Base-by-base conservation (phyloP, 345 rosid species). In the Hibiscus syriacus region DNA sequence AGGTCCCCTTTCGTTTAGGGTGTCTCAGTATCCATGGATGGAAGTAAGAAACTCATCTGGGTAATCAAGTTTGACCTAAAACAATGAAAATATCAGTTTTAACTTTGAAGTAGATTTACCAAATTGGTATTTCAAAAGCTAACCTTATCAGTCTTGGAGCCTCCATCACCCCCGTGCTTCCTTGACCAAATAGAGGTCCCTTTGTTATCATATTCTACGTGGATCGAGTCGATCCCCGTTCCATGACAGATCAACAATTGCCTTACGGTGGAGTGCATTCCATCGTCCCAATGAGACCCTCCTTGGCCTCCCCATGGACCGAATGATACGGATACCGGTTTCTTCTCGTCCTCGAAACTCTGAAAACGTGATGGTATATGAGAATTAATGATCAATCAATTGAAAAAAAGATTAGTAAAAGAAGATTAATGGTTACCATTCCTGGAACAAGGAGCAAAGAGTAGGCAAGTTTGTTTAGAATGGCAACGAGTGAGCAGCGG, bases 291-390 rank as follows among this genome's bases (percentile, higher is more conserved):
- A 1, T 69, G 55, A 67, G 59, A 66, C 63, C 97, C 96, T 7
- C 67, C 77, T 70, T 77, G 87, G 68, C 97, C 86, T 56, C 98
- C 97, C 93, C 98, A 92, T 70, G 97, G 96, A 30, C 98, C 98
- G 14, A 77, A 81, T 2, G 83, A 67, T 27, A 82, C 64, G 2
- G 83, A 67, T 27, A 82, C 64, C 8, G 78, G 80, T 77, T 86
- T 87, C 79, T 78, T 84, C 70, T 59, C 81, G 6, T 36, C 77
- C 65, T 74, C 87, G 17, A 70, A 70, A 80, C 81, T 85, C 88
- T 83, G 82, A 45, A 48, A 63, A 69, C 49, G 61, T 52, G 55
- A 52, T 55, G 68, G 65, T 56, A 8, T 50, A 76, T 23, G 16
- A 55, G 53, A 43, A 46, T 14, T 29, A 20, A 27, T n/a, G 41